Base-by-base conservation (phyloP, 1,139 yeast genomes). In the Candida tropicalis region DNA sequence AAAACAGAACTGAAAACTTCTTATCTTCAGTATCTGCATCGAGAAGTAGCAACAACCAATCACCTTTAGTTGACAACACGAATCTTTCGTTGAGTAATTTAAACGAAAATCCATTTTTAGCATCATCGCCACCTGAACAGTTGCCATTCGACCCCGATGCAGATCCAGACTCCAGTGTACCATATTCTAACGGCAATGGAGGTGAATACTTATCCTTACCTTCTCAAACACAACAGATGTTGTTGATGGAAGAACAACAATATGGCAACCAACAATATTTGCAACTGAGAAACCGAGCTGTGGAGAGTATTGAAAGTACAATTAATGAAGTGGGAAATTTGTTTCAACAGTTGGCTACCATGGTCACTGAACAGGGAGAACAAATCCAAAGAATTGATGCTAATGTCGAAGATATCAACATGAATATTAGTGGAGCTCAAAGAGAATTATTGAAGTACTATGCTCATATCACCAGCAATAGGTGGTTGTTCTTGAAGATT, bases 341-440 rank as follows among this genome's bases (percentile, higher is more conserved):
- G 51, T 93, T 95, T 68, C 95, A 88, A 55, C 99, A 93, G 65
- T 75, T 93, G 56, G 97, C 98, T 3, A 87, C 96, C 2, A 91
- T 93, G 98, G 97, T 93, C 10, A 91, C 89, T 49, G 99, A 95
- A 63, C 99, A 93, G 66, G 95, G 98, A 35, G 99, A 93, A 57
- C 87, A 86, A 22, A 93, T 93, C 45, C 99, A 93, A 63, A 75
- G 98, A 58, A 93, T 93, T 51, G 99, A 95, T 65, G 90, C 85
- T 45, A 91, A 93, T 60, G 96, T 96, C 4, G 97, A 91, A 54
- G 98, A 95, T 57, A 89, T 93, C 41, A 82, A 88, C 55, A 63
- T 91, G 59, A 93, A 91, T 62, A 91, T 93, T 13, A 70, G 80
- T 26, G 98, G 98, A 1, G 99, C 99, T 0, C 99, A 95, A 62